phyloP scores from a whole-genome alignment of 371 early-diverging fungal species.

The Apophysomyces sp. region DNA sequence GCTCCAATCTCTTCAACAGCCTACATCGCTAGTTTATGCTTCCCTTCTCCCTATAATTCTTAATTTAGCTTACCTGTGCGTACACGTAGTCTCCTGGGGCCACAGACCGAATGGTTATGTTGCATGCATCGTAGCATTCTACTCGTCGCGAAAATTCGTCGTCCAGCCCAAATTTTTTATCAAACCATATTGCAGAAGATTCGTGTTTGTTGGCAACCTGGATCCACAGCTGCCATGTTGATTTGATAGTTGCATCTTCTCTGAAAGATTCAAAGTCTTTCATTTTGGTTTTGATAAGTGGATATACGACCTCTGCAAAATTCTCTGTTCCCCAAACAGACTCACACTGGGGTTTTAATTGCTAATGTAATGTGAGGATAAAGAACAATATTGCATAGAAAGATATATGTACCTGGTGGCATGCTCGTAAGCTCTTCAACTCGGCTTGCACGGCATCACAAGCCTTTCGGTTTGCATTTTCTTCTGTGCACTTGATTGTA shows the following conservation, averaged over 20 bases:
- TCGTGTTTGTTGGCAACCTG: conserved; percentile 1
- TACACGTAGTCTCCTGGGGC: conserved; percentile 2
- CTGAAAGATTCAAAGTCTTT: background rate
- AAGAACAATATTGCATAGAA: too few relatives aligned
- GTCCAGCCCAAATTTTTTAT: conserved; percentile 32
- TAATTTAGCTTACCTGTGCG: conserved; percentile 10
- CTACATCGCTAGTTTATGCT: background rate
- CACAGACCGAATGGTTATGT: conserved; percentile 19
- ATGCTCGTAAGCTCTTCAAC: background rate
- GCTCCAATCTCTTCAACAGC: conserved; percentile 27
- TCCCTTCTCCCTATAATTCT: background rate
- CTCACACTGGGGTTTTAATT: conserved; percentile 1
- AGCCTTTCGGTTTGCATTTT: conserved; percentile 1
- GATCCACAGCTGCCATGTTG: conserved; percentile 29
- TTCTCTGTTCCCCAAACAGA: conserved; percentile 29
- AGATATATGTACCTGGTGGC: background rate
- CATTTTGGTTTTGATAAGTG: conserved; percentile 11
- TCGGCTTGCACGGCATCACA: background rate
- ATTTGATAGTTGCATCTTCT: background rate
- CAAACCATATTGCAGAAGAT: conserved; percentile 30
- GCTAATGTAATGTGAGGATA: too few relatives aligned
- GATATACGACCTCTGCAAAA: conserved; percentile 20
- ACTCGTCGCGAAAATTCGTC: conserved; percentile 10
- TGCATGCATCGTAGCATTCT: conserved; percentile 8
- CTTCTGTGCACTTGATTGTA: background rate